A percentile compares a stretch with the other conserved stretches of the same genome.
Evolutionary conservation across 306 rosid genomes (phyloP).

Genomic region (Inga oerstediana): DNA sequence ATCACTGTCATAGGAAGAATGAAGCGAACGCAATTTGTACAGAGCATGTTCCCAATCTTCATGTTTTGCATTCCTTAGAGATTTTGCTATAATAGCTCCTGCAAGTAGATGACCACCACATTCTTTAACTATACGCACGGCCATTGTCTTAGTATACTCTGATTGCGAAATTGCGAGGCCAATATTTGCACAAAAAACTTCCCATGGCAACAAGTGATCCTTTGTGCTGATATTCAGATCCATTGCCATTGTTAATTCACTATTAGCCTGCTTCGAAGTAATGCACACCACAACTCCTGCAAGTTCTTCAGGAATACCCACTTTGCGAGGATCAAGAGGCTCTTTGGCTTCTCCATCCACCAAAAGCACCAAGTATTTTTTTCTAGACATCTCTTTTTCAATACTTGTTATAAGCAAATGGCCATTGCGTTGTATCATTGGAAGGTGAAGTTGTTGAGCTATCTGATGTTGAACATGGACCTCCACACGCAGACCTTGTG

Average conservation of each 20-base stretch:
- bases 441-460: not conserved
- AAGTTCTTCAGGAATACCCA: not conserved
- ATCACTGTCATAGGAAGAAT: not conserved
- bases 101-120: slow-evolving; percentile 28
- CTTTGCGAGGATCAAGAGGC: not conserved
- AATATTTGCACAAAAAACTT: not conserved
- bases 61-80: not conserved
- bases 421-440: not conserved
- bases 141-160: not conserved
- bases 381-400: not conserved
- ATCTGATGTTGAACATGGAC: not conserved
- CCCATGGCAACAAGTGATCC: slow-evolving; percentile 22
- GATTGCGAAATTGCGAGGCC: not conserved
- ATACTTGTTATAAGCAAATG: not conserved
- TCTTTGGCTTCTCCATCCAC: not conserved
- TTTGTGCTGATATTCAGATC: slow-evolving; percentile 9
- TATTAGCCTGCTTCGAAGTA: no score
- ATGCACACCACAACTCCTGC: not conserved
- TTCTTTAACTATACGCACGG: not conserved
- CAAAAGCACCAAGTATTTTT: not conserved
- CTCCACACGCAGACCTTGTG: not conserved
- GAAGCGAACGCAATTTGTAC: not conserved
- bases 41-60: not conserved
- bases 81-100: not conserved
- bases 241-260: not conserved